phyloP scores from a whole-genome alignment of 306 rosid genomes.

The Gastrolobium bilobum region DNA sequence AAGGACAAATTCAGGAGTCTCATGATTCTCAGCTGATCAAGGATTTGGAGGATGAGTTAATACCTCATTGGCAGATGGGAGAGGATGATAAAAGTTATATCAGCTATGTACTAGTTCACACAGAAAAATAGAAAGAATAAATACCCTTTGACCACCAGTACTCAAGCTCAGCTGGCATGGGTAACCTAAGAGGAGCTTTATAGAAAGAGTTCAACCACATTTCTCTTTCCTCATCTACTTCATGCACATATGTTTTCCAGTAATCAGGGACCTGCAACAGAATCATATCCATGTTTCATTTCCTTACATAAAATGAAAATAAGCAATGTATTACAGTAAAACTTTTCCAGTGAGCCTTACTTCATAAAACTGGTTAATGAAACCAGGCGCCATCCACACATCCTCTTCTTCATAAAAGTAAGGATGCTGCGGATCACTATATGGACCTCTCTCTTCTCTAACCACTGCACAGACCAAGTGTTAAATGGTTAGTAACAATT shows the following conservation, averaged over 20 bases:
- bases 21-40: constrained; percentile 65
- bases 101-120: constrained; percentile 14
- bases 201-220: constrained; percentile 99
- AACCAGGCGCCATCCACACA: constrained; percentile 98
- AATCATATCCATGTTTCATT: constrained; percentile 31
- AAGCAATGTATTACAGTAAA: constrained; percentile 36
- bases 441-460: constrained; percentile 94
- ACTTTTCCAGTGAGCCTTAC: constrained; percentile 58
- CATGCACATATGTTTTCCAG: constrained; percentile 87
- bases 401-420: constrained; percentile 95
- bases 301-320: constrained; percentile 39
- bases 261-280: constrained; percentile 86
- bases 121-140: constrained; percentile 17
- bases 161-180: constrained; percentile 98
- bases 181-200: constrained; percentile 89
- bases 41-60: constrained; percentile 49
- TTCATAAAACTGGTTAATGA: constrained; percentile 91
- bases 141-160: constrained; percentile 88
- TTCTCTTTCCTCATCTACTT: constrained; percentile 94
- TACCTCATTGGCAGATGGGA: constrained; percentile 18
- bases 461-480: constrained; percentile 68
- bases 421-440: constrained; percentile 92
- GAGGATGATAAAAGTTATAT: constrained; percentile 11
- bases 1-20: constrained; percentile 80
- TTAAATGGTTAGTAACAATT: constrained; percentile 41